Base-by-base conservation (phyloP, 306 rosid genomes). In the Sesbania bispinosa region DNA sequence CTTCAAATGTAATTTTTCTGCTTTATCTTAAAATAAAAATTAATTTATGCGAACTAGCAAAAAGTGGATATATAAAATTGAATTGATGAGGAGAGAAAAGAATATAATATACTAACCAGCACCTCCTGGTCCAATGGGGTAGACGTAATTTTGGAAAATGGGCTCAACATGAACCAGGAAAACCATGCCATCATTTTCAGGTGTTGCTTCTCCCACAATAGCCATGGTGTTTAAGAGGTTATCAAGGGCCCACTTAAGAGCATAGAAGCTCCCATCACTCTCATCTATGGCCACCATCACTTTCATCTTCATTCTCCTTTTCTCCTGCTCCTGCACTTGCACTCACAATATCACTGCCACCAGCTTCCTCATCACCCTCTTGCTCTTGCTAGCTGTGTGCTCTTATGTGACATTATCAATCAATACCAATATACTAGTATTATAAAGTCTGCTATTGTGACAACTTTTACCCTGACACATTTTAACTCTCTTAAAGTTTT, bases 211-310 rank as follows among this genome's bases (percentile, higher is more conserved):
- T 43, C 23, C 73, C 36, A 29, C 63, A 38, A 24, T 26, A 8
- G 67, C 74, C 19, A 58, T 57, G n/a, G 63, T 14, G 0, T 19
- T 42, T 5, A 84, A 67, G 41, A 85, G 81, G 47, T 76, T 72
- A 42, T 85, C 76, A 2, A 88, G 82, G 13, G 84, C 83, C 91
- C 96, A 90, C 53, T 66, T 55, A 1, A 88, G 91, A 3, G 91
- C 91, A 46, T 84, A 72, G 73, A 81, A 84, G 76, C 96, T 90
- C 2, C 65, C 79, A 0, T 86, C 91, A 41, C 93, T 90, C 63
- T 86, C 89, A 30, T 90, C 96, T 9, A 90, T 29, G 0, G 89
- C 93, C 48, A 90, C 91, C 93, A 90, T 85, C 68, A 77, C 89
- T 71, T 72, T 85, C 85, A 69, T 83, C 72, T 55, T 76, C 75